phyloP scores from a whole-genome alignment of 2,329 filamentous ascomycete genomes.

The Endoconidiophora laricicola region DNA sequence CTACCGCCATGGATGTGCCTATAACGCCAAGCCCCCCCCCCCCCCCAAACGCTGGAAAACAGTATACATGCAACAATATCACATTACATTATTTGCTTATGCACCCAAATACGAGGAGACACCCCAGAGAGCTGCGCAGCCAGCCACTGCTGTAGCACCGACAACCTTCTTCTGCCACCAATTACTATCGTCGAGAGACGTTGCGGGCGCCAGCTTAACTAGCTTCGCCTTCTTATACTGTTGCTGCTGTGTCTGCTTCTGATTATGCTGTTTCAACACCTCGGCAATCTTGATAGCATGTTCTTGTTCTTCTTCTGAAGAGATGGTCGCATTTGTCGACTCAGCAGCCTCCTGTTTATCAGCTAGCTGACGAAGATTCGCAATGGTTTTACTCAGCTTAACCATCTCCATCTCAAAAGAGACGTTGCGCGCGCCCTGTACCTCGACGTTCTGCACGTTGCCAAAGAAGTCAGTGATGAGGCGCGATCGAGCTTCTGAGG shows the following conservation, averaged over 20 bases:
- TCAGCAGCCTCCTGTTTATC: slow-evolving; percentile 26
- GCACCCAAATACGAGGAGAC: slow-evolving; percentile 34
- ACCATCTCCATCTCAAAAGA: slow-evolving; percentile 57
- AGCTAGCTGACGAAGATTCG: slow-evolving; percentile 32
- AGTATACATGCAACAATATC: not conserved
- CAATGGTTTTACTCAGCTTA: slow-evolving; percentile 54
- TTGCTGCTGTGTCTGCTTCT: slow-evolving; percentile 12
- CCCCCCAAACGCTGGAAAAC: not conserved
- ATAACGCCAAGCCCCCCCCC: not conserved
- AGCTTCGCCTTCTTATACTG: not conserved
- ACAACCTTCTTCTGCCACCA: slow-evolving; percentile 51
- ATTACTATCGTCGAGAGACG: slow-evolving; percentile 45
- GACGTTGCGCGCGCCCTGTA: slow-evolving; percentile 46
- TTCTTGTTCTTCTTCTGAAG: too few species aligned
- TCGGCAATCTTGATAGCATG: too few species aligned
- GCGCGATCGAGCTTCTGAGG: slow-evolving; percentile 57
- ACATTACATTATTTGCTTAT: not conserved
- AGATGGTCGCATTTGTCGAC: not conserved
- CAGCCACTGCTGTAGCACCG: slow-evolving; percentile 44
- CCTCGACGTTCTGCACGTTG: slow-evolving; percentile 92
- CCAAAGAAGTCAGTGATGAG: slow-evolving; percentile 95
- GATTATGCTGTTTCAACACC: slow-evolving; percentile 13
- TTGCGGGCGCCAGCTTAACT: slow-evolving; percentile 21
- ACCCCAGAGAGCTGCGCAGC: slow-evolving; percentile 43
- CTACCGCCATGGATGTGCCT: not conserved